phyloP scores from a whole-genome alignment of 257 asterid species.

The Nicotiana knightiana region DNA sequence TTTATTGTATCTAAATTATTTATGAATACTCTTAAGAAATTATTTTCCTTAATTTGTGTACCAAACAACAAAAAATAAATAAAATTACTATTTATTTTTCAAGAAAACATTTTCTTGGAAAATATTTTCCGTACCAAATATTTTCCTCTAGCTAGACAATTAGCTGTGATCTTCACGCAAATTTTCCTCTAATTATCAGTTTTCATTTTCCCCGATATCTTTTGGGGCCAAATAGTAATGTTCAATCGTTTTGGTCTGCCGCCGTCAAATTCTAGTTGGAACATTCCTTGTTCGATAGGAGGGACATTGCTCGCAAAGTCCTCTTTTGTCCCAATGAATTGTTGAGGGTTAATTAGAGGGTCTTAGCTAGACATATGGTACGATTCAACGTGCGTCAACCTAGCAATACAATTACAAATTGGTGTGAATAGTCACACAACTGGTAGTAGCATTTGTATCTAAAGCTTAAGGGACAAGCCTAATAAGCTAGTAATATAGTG shows the following conservation, averaged over 20 bases:
- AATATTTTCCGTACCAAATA: too few species aligned
- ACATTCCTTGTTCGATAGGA: not conserved
- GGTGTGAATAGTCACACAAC: not conserved
- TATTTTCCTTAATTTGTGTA: too few species aligned
- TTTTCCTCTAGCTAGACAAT: too few species aligned
- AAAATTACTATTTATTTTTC: too few species aligned
- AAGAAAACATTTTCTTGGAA: too few species aligned
- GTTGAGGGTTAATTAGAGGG: not conserved
- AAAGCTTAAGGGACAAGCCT: not conserved
- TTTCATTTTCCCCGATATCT: not conserved
- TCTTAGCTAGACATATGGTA: too few species aligned
- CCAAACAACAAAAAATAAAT: too few species aligned
- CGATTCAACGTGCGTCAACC: not conserved
- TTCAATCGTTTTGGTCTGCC: not conserved
- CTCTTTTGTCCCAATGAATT: not conserved
- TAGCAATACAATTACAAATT: not conserved
- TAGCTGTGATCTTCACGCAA: not conserved
- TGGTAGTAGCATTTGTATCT: not conserved
- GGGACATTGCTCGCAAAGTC: not conserved
- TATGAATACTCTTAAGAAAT: too few species aligned
- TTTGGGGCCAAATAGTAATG: not conserved
- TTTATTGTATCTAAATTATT: too few species aligned
- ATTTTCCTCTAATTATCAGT: not conserved
- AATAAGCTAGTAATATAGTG: not conserved
- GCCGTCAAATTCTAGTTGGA: not conserved